Conservation (phyloP, 495 filamentous ascomycete genomes). For the Penicillium roqueforti region DNA sequence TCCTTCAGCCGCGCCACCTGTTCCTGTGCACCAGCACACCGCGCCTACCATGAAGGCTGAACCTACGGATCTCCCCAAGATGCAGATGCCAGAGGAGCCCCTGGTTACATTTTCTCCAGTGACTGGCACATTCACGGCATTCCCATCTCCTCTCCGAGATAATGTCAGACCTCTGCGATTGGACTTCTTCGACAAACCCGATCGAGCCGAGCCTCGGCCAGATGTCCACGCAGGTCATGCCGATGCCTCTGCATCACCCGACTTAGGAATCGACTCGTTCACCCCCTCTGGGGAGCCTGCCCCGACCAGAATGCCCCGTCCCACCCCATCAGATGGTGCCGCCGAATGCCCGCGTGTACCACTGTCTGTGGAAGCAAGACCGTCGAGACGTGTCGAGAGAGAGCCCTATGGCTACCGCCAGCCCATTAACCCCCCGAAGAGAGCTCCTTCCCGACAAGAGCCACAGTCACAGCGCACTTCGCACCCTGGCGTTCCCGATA, state of each 20-base stretch:
- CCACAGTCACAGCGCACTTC: slow-evolving; percentile 22
- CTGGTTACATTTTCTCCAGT: slow-evolving; percentile 46
- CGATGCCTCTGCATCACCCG: slow-evolving; percentile 13
- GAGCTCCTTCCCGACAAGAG: slow-evolving; percentile 31
- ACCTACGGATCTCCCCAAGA: slow-evolving; percentile 26
- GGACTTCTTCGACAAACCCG: slow-evolving; percentile 11
- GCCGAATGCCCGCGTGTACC: not conserved
- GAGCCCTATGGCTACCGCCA: not conserved
- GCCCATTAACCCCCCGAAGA: slow-evolving; percentile 28
- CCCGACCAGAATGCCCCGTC: slow-evolving; percentile 1
- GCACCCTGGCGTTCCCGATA: slow-evolving; percentile 30
- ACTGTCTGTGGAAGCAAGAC: slow-evolving; percentile 12
- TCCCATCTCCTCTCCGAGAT: slow-evolving; percentile 39
- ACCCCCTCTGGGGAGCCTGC: slow-evolving; percentile 19
- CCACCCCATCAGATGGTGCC: not conserved
- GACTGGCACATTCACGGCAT: slow-evolving; percentile 47
- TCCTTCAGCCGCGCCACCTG: slow-evolving; percentile 18
- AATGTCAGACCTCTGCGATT: slow-evolving; percentile 19
- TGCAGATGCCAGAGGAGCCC: slow-evolving; percentile 31
- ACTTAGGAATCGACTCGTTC: slow-evolving; percentile 12
- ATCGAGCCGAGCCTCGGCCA: slow-evolving; percentile 3
- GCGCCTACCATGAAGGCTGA: slow-evolving; percentile 22
- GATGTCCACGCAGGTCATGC: slow-evolving; percentile 1
- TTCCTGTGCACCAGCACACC: slow-evolving; percentile 6
- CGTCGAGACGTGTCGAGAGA: slow-evolving; percentile 11